Evolutionary conservation across 106 monocot species (phyloP).

Genomic region (Posidonia australis): DNA sequence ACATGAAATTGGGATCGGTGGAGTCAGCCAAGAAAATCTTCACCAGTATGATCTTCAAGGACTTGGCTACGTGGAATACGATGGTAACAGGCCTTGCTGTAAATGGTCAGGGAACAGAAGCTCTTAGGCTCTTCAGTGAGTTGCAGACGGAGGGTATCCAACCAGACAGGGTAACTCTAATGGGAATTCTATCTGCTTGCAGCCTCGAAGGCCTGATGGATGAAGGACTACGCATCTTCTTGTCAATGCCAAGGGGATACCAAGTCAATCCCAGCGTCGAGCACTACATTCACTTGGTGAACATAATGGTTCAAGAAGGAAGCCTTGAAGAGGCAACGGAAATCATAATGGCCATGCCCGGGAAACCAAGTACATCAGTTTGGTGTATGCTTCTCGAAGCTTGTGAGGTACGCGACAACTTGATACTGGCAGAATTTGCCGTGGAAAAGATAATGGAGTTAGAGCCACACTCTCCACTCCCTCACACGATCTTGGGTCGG

Average conservation of each 20-base stretch:
- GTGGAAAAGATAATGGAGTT: conserved; percentile 40
- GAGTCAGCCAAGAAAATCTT: conserved; percentile 40
- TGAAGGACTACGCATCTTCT: conserved; percentile 41
- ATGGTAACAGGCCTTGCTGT: conserved; percentile 58
- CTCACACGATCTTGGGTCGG: conserved; percentile 37
- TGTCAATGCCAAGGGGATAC: conserved; percentile 44
- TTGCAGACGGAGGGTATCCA: conserved; percentile 17
- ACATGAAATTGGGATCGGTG: conserved; percentile 39
- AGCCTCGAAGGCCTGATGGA: conserved; percentile 29
- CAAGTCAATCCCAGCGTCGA: conserved; percentile 23
- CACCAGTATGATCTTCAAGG: conserved; percentile 26
- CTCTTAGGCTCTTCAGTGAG: conserved; percentile 35
- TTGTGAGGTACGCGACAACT: conserved; percentile 26
- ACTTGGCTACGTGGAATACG: conserved; percentile 52
- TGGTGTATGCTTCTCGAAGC: conserved; percentile 47
- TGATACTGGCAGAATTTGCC: conserved; percentile 27
- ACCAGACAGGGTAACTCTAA: conserved; percentile 61
- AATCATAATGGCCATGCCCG: conserved; percentile 29
- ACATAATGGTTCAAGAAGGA: conserved; percentile 55
- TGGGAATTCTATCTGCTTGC: conserved; percentile 53
- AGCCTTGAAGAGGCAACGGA: conserved; percentile 36
- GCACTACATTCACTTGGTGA: conserved; percentile 42
- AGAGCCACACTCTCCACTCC: conserved; percentile 20
- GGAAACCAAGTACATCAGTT: conserved; percentile 11
- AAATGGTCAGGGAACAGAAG: conserved; percentile 36